Evolutionary conservation across 1,284 basidiomycete genomes (phyloP), one percentile per base, ranked within the genome.

Genomic region (Boletus smithii): DNA sequence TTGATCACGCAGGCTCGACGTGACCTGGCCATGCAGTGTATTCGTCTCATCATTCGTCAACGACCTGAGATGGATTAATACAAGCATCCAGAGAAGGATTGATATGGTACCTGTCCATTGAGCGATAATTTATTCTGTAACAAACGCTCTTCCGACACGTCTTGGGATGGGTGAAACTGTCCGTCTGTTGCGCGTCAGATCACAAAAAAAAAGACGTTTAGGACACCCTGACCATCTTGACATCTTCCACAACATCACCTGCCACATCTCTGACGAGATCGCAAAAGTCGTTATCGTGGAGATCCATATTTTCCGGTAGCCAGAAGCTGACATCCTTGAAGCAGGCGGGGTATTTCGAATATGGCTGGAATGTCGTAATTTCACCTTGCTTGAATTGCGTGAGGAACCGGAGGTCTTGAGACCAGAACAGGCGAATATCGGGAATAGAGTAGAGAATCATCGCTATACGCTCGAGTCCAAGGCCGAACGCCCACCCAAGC

Each of bases 381-480:
- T 83, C 69, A n/a, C 83, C 87, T 29, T 77, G 70, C 27, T 74
- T 69, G 70, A 99, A 99, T 60, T 99, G 97, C 9, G 79, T 77
- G 26, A 89, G 70, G 77, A 99, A 99, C 8, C 95, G 85, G 16
- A 77, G 61, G 62, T 99, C 97, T 42, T 74, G 69, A 2, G 94
- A 95, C 97, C 97, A 99, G 77, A 99, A 99, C 11, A 99, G 75
- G n/a, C 97, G 89, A 62, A 99, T 99, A 66, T 99, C 97, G 3
- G 95, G 97, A 48, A 99, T 97, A 14, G 85, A 88, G 71, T 89
- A 99, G 44, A 99, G 80, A 52, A 99, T 86, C 97, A 99, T 99
- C 24, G 95, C 94, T 56, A 99, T 97, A 20, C 97, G 83, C 66
- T 99, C 97, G 36, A 99, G 78, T 6, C 97, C 97, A 30, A 99